phyloP scores from a whole-genome alignment of 495 filamentous ascomycete species.

The Aspergillus avenaceus region DNA sequence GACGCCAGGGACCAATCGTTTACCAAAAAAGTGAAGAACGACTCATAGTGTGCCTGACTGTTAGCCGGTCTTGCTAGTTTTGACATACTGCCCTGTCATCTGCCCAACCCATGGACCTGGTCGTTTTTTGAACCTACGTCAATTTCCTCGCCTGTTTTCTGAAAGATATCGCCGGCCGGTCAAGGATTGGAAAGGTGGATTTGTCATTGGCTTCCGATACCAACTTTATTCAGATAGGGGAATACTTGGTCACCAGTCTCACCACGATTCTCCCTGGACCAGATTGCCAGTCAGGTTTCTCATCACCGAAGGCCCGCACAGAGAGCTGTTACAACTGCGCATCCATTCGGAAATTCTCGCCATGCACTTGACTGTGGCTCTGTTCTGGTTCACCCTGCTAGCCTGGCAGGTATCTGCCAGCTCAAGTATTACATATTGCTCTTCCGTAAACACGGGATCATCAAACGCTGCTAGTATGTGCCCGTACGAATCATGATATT shows the following conservation, averaged over 20 bases:
- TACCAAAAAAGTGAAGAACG: slow-evolving; percentile 1
- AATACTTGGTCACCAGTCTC: background rate
- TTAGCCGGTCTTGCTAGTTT: slow-evolving; percentile 1
- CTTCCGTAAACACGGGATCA: slow-evolving; percentile 40
- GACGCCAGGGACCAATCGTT: slow-evolving; percentile 3
- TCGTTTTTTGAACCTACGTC: background rate
- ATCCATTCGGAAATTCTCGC: background rate
- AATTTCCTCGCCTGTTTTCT: background rate
- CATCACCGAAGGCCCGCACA: background rate
- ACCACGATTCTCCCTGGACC: background rate
- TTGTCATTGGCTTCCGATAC: too few species aligned
- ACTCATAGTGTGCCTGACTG: slow-evolving; percentile 4
- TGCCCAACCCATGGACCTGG: background rate
- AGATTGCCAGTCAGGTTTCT: background rate
- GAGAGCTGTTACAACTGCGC: background rate
- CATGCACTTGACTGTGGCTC: slow-evolving; percentile 16
- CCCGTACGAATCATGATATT: background rate
- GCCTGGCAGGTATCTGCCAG: slow-evolving; percentile 12
- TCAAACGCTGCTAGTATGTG: slow-evolving; percentile 27
- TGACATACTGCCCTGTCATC: too few species aligned
- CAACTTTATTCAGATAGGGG: too few species aligned
- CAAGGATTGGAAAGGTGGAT: background rate
- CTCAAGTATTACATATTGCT: slow-evolving; percentile 36
- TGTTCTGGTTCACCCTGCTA: slow-evolving; percentile 22
- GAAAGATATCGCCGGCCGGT: too few species aligned